These are phyloP conservation scores for Colletotrichum higginsianum DNA, from an alignment of 2,329 filamentous ascomycete genomes.

Conservation along the genomic window DNA sequence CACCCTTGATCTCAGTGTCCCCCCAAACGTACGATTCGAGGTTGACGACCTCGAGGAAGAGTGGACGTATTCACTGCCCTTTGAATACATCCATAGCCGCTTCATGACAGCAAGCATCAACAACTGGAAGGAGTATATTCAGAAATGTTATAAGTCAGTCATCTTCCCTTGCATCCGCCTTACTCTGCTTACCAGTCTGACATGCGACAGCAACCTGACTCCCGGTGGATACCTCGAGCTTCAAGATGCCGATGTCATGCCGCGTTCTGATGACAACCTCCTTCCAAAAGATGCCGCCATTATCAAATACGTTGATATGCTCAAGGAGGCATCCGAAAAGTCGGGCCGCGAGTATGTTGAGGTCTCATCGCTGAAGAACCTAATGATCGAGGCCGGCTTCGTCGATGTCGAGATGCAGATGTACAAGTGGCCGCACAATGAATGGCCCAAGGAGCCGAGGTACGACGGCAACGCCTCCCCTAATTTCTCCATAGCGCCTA, in stretches of 20 bases:
- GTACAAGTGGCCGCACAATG: slow-evolving; percentile 42
- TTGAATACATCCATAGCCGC: slow-evolving; percentile 70
- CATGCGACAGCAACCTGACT: slow-evolving; percentile 47
- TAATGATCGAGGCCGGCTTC: slow-evolving; percentile 49
- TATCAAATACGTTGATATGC: slow-evolving; percentile 45
- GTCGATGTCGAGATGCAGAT: slow-evolving; percentile 39
- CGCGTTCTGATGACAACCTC: slow-evolving; percentile 46
- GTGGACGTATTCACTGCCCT: slow-evolving; percentile 65
- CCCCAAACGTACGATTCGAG: slow-evolving; percentile 68
- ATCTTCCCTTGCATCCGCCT: too few relatives aligned
- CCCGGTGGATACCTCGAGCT: slow-evolving; percentile 61
- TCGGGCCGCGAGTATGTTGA: slow-evolving; percentile 48
- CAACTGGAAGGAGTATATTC: slow-evolving; percentile 63
- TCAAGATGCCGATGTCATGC: slow-evolving; percentile 48
- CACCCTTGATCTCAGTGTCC: slow-evolving; percentile 54
- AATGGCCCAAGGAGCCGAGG: slow-evolving; percentile 37
- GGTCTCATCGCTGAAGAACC: slow-evolving; percentile 45
- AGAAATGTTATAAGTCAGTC: slow-evolving; percentile 57
- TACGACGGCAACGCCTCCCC: neutral
- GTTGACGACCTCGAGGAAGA: slow-evolving; percentile 69
- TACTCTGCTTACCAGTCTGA: neutral
- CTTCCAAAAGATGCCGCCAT: slow-evolving; percentile 29
- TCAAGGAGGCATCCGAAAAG: slow-evolving; percentile 36
- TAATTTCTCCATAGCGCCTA: neutral
- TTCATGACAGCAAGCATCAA: slow-evolving; percentile 65